These are phyloP conservation scores for Raphanus sativus DNA, from an alignment of 345 rosid genomes.

Conservation along the genomic window DNA sequence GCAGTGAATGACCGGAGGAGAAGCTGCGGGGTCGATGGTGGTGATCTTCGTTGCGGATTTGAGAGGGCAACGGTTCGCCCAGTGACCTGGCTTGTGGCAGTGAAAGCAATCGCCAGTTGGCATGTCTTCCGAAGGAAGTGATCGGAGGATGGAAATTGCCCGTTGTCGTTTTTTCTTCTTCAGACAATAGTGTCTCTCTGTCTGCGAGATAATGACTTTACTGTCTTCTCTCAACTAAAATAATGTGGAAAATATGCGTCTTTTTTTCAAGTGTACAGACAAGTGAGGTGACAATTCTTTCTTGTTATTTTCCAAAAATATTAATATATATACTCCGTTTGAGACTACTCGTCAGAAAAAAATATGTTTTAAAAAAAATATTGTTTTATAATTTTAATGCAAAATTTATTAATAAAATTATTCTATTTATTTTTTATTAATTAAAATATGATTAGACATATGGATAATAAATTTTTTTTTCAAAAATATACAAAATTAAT, in stretches of 20 bases:
- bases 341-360: no score
- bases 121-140: not conserved
- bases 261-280: not conserved
- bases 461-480: no score
- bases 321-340: no score
- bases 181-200: not conserved
- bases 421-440: no score
- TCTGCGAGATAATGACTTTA: not conserved
- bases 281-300: not conserved
- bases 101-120: not conserved
- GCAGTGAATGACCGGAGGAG: constrained; percentile 5
- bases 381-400: no score
- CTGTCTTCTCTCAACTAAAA: not conserved
- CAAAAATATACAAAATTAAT: no score
- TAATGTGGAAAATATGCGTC: not conserved
- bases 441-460: no score
- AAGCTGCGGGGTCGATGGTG: not conserved
- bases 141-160: not conserved
- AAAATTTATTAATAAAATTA: no score
- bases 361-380: no score
- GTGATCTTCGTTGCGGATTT: not conserved
- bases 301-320: no score
- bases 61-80: constrained; percentile 16
- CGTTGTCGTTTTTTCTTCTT: not conserved
- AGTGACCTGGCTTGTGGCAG: constrained; percentile 24